phyloP scores from a whole-genome alignment of 352 stramenopile genomes.

The Phytophthora tubulina region DNA sequence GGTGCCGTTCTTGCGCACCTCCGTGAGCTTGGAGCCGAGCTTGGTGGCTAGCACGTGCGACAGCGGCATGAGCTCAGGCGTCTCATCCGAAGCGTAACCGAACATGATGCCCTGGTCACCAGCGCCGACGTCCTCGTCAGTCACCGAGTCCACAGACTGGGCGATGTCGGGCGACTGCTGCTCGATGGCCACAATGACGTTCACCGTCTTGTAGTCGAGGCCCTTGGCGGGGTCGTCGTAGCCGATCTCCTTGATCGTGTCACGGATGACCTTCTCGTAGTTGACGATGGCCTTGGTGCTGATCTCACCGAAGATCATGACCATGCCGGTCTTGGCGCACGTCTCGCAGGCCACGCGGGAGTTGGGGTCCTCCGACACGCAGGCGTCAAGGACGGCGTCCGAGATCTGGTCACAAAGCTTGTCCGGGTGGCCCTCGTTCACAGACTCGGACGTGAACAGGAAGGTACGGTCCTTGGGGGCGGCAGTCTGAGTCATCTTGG shows the following conservation, averaged over 20 bases:
- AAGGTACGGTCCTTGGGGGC: slow-evolving; percentile 80
- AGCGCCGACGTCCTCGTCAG: slow-evolving; percentile 97
- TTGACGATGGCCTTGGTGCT: slow-evolving; percentile 99
- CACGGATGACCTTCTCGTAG: slow-evolving; percentile 99
- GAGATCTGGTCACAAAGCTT: slow-evolving; percentile 99
- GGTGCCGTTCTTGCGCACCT: slow-evolving; percentile 99
- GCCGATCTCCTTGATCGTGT: slow-evolving; percentile 99
- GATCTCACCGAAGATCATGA: slow-evolving; percentile 99
- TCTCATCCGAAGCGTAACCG: slow-evolving; percentile 98
- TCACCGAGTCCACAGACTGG: slow-evolving; percentile 97
- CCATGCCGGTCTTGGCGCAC: slow-evolving; percentile 99
- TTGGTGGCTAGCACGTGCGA: slow-evolving; percentile 98
- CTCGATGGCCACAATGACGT: slow-evolving; percentile 99
- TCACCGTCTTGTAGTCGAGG: slow-evolving; percentile 99
- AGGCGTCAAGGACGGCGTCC: slow-evolving; percentile 99
- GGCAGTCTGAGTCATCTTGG: slow-evolving; percentile 72
- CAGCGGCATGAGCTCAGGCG: slow-evolving; percentile 97
- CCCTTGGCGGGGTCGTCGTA: slow-evolving; percentile 99
- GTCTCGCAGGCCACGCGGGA: slow-evolving; percentile 99
- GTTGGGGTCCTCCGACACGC: slow-evolving; percentile 97
- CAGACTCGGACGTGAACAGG: slow-evolving; percentile 98
- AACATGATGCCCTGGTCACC: slow-evolving; percentile 97
- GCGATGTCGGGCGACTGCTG: slow-evolving; percentile 99
- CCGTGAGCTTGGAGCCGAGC: slow-evolving; percentile 96
- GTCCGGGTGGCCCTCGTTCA: slow-evolving; percentile 99